These are phyloP conservation scores for Yamadazyma diospyri DNA, from an alignment of 1,139 yeast genomes.

Conservation along the genomic window DNA sequence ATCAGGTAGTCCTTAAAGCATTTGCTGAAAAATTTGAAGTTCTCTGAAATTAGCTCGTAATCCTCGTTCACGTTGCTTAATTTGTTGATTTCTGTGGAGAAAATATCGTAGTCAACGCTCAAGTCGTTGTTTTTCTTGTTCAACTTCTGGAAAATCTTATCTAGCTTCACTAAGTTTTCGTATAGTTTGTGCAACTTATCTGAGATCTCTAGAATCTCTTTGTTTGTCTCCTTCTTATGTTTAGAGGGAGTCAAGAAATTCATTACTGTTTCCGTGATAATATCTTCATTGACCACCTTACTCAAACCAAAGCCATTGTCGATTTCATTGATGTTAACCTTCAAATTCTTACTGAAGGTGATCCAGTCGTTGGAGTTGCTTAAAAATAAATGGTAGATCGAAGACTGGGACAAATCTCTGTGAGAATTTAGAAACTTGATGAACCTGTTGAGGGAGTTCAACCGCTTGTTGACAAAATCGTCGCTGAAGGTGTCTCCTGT, in stretches of 20 bases:
- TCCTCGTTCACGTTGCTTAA: constrained; percentile 49
- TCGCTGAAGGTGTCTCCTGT: constrained; percentile 89
- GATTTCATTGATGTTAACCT: constrained; percentile 29
- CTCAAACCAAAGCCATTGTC: constrained; percentile 23
- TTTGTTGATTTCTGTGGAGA: constrained; percentile 67
- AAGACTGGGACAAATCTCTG: constrained; percentile 65
- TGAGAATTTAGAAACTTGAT: constrained; percentile 70
- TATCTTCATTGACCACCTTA: constrained; percentile 53
- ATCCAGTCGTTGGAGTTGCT: constrained; percentile 80
- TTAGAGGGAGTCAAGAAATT: constrained; percentile 82
- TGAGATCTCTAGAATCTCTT: constrained; percentile 79
- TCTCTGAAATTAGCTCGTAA: constrained; percentile 18
- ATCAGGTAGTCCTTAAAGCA: constrained; percentile 50
- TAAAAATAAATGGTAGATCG: constrained; percentile 70
- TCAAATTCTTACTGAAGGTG: constrained; percentile 65
- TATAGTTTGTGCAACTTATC: constrained; percentile 81
- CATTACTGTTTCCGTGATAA: constrained; percentile 81
- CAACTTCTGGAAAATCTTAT: constrained; percentile 70
- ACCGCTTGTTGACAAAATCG: constrained; percentile 79
- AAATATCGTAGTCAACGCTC: constrained; percentile 66
- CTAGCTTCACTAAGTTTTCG: constrained; percentile 76
- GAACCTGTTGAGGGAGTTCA: constrained; percentile 79
- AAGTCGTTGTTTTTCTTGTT: constrained; percentile 72
- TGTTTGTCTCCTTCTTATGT: constrained; percentile 63
- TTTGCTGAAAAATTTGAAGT: constrained; percentile 39